These are phyloP conservation scores for Yarrowia hollandica DNA, from an alignment of 805 yeast species.

Conservation along the genomic window DNA sequence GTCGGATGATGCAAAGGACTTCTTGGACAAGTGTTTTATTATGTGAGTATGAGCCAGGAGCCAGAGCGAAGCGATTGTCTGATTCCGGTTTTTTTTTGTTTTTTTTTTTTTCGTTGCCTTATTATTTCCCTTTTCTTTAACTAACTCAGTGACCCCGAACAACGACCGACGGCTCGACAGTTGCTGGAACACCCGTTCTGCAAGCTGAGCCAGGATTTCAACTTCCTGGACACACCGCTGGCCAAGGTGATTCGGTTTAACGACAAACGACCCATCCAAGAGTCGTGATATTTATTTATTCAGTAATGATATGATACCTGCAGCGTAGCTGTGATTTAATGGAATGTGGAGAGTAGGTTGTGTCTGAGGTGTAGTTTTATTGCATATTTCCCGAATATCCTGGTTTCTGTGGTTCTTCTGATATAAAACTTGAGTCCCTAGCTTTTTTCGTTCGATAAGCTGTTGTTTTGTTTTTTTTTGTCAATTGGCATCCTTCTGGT, in stretches of 20 bases:
- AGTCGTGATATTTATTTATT: not conserved
- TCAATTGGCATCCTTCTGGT: too few species aligned
- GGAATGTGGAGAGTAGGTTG: too few species aligned
- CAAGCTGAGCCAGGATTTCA: constrained; percentile 45
- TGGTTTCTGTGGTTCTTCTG: too few species aligned
- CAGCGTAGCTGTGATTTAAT: too few species aligned
- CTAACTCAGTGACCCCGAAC: constrained; percentile 58
- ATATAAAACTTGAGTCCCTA: too few species aligned
- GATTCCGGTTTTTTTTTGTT: not conserved
- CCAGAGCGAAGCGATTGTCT: not conserved
- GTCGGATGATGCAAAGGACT: constrained; percentile 63
- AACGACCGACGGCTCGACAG: constrained; percentile 81
- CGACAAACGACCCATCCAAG: constrained; percentile 30
- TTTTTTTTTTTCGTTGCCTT: constrained; percentile 30
- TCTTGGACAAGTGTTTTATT: constrained; percentile 71
- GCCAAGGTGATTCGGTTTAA: constrained; percentile 52
- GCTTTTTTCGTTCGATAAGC: too few species aligned
- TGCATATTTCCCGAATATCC: too few species aligned
- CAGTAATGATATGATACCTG: constrained; percentile 5
- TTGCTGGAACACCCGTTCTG: constrained; percentile 59
- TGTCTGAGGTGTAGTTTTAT: not conserved
- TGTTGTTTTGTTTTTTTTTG: too few species aligned
- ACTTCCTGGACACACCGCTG: constrained; percentile 55
- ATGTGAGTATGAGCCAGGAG: constrained; percentile 19
- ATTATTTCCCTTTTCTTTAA: constrained; percentile 36